Evolutionary conservation across 352 stramenopile genomes (phyloP), one percentile per base, ranked within the genome.

Genomic region (Phytophthora agathidicida): DNA sequence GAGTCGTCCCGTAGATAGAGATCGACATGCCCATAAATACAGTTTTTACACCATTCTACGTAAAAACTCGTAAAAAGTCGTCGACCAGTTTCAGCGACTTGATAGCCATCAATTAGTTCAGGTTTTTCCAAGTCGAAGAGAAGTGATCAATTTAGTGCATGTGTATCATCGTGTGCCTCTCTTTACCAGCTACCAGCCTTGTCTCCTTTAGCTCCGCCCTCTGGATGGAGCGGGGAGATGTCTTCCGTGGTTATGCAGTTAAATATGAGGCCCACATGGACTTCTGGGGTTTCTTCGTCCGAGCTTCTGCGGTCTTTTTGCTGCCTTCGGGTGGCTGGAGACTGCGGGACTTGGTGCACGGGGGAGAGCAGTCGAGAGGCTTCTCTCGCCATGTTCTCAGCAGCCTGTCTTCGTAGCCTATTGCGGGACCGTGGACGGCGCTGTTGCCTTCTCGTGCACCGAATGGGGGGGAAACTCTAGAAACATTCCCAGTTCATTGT

Each of bases 191-290:
- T 80, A 67, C 59, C 68, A 83, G 70, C 77, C 76, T 59, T 68
- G 45, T 47, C 24, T 50, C 13, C 47, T 57, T 58, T 57, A 30
- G 51, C 44, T 60, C 48, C 38, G 47, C 60, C 65, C n/a, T 62
- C 19, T 66, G 48, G 65, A 66, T 63, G 47, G 57, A 57, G 39
- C 35, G 19, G 6, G 60, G 46, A 58, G 50, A 24, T 22, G 51
- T 53, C 23, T 16, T 37, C 51, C 51, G 65, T 74, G 68, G 63
- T 77, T 81, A 66, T 60, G 63, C 65, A 86, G 82, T 91, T 89
- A 91, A 91, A 91, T 74, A 68, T 84, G 73, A 76, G 82, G 82
- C 82, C 45, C 20, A 91, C 30, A 91, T 48, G 31, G 41, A 81
- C 37, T 41, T 72, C 66, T 72, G 56, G 56, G 51, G 64, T 30